Base-by-base conservation (phyloP, 2,329 filamentous ascomycete genomes). In the Lomentospora prolificans region DNA sequence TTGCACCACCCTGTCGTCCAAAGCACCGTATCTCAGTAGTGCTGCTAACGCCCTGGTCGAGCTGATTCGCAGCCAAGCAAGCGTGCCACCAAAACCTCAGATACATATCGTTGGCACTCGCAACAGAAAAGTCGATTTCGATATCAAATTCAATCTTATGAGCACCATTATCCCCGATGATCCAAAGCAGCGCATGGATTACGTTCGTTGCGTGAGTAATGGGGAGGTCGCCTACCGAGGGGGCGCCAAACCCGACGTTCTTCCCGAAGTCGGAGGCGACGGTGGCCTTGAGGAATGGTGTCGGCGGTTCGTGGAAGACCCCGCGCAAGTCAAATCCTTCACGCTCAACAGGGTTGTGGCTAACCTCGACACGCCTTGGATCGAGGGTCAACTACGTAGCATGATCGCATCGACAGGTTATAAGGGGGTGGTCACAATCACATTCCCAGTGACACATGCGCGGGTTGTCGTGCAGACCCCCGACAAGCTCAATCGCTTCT, bases 71-170 rank as follows among this genome's bases (percentile, higher is more conserved):
- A 63, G 67, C 30, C 74, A 80, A 56, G 73, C 77, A 12, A 73
- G 73, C 1, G 68, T 82, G 0, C 79, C 79, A 19, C 79, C 79
- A 5, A 82, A 82, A 62, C 78, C 75, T 0, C 70, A 76, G 58
- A 71, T 82, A 22, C 70, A 74, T 55, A 72, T 82, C 54, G 67
- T 67, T 3, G 79, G 79, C 48, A 72, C 66, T 30, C 71, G 73
- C 28, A 67, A 69, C n/a, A 64, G 66, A 57, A 67, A 63, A 59
- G 61, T 75, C 30, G 78, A 81, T 64, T 82, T 82, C 60, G 71
- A 75, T 57, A 64, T 82, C 57, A 75, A 73, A 61, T 66, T 81
- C 44, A 82, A 82, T 63, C 67, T 81, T 17, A 77, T 82, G 75
- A 70, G 66, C 51, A 67, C 81, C 9, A 68, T 82, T 4, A 70